Percentiles rank a stretch among this genome's conserved stretches.
Evolutionary conservation across 2,329 filamentous ascomycete species (phyloP).

Genomic region (Trichophyton schoenleinii): DNA sequence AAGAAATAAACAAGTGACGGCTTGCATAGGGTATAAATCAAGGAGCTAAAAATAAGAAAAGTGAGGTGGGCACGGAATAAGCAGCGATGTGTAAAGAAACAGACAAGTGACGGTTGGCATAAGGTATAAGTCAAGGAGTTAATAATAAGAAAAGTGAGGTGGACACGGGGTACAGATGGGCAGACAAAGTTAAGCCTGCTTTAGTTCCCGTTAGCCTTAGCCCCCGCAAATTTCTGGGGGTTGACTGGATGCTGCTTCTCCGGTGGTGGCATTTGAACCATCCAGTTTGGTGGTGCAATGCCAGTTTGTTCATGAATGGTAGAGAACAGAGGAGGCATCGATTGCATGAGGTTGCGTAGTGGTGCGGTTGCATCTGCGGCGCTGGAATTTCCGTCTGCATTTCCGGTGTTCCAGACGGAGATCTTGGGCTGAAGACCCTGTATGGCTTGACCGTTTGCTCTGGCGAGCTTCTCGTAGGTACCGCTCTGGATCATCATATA

Average conservation of each 20-base stretch:
- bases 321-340: conserved; percentile 65
- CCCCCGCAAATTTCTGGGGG: neutral
- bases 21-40: neutral
- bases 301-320: conserved; percentile 86
- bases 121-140: neutral
- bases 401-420: conserved; percentile 74
- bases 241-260: conserved; percentile 10
- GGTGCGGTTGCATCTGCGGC: conserved; percentile 46
- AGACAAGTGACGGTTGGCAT: neutral
- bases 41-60: neutral
- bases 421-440: conserved; percentile 76
- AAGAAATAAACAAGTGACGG: neutral
- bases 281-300: conserved; percentile 65
- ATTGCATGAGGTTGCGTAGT: conserved; percentile 74
- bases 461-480: conserved; percentile 63
- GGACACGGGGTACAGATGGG: neutral
- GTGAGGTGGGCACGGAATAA: neutral
- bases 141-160: neutral
- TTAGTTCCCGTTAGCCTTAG: neutral
- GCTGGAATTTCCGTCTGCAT: conserved; percentile 23
- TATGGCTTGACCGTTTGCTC: conserved; percentile 64
- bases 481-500: conserved; percentile 81
- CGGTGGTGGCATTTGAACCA: conserved; percentile 40
- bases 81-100: neutral
- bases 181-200: no score